phyloP scores from a whole-genome alignment of 208 protist species.

The Leptomonas pyrrhocoris region DNA sequence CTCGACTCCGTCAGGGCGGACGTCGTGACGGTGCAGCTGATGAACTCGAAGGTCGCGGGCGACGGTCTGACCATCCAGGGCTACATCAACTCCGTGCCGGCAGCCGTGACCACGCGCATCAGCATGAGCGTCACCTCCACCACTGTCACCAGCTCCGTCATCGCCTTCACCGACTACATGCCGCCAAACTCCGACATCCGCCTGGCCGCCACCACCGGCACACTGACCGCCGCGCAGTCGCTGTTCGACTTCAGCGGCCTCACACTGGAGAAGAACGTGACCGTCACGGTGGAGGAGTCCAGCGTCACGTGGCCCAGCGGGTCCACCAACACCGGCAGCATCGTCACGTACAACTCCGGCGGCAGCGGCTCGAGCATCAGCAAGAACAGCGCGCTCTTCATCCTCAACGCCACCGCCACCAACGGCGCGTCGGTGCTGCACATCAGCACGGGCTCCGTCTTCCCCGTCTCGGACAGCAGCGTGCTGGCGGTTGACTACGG shows the following conservation, averaged over 20 bases:
- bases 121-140: slow-evolving; percentile 17
- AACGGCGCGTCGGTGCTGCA: slow-evolving; percentile 19
- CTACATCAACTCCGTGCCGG: neutral
- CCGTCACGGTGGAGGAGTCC: slow-evolving; percentile 16
- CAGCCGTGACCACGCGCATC: slow-evolving; percentile 6
- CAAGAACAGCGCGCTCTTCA: slow-evolving; percentile 11
- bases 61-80: slow-evolving; percentile 9
- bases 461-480: slow-evolving; percentile 12
- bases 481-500: slow-evolving; percentile 20
- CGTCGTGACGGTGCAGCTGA: slow-evolving; percentile 25
- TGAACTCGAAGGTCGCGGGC: slow-evolving; percentile 22
- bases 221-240: slow-evolving; percentile 12
- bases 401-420: slow-evolving; percentile 20
- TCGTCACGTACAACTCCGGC: slow-evolving; percentile 16
- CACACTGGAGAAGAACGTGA: slow-evolving; percentile 14
- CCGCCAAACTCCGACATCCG: slow-evolving; percentile 25
- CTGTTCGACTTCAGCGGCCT: slow-evolving; percentile 33
- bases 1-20: neutral
- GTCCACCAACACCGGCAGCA: slow-evolving; percentile 9
- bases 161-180: slow-evolving; percentile 22
- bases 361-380: slow-evolving; percentile 8
- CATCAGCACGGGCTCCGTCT: slow-evolving; percentile 4
- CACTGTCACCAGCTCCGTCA: slow-evolving; percentile 2
- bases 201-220: slow-evolving; percentile 19
- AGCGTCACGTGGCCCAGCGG: slow-evolving; percentile 15